phyloP scores from a whole-genome alignment of 345 rosid species.

The thale cress (Arabidopsis thaliana) region DNA sequence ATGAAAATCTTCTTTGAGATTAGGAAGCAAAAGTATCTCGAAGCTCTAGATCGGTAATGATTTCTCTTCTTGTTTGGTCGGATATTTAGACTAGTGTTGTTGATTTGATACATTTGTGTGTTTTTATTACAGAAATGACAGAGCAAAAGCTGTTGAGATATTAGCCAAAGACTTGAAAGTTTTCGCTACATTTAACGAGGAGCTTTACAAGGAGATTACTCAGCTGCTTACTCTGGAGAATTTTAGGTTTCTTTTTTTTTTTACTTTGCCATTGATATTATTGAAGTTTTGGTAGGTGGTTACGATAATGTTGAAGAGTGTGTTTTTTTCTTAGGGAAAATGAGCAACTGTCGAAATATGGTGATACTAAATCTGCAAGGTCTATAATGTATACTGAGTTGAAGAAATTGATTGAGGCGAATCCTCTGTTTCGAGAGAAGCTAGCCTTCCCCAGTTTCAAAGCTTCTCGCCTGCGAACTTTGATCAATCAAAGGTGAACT shows the following conservation, averaged over 20 bases:
- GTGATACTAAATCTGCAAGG: conserved; percentile 94
- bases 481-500: conserved; percentile 84
- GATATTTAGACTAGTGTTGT: neutral
- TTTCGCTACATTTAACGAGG: conserved; percentile 85
- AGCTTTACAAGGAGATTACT: conserved; percentile 87
- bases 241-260: conserved; percentile 63
- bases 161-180: conserved; percentile 84
- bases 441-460: conserved; percentile 76
- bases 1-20: conserved; percentile 66
- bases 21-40: conserved; percentile 67
- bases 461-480: conserved; percentile 75
- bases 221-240: conserved; percentile 82
- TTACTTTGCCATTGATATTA: neutral
- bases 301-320: conserved; percentile 20
- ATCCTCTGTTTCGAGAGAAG: conserved; percentile 90
- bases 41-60: conserved; percentile 62
- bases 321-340: conserved; percentile 63
- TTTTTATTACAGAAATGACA: conserved; percentile 60
- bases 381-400: conserved; percentile 82
- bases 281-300: neutral
- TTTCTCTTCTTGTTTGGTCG: neutral
- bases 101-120: conserved; percentile 31
- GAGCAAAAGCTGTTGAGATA: conserved; percentile 88
- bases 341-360: conserved; percentile 89
- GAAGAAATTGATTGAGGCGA: conserved; percentile 87